Evolutionary conservation across 179 eudicot genomes (phyloP).

Genomic region (Actinidia arguta): DNA sequence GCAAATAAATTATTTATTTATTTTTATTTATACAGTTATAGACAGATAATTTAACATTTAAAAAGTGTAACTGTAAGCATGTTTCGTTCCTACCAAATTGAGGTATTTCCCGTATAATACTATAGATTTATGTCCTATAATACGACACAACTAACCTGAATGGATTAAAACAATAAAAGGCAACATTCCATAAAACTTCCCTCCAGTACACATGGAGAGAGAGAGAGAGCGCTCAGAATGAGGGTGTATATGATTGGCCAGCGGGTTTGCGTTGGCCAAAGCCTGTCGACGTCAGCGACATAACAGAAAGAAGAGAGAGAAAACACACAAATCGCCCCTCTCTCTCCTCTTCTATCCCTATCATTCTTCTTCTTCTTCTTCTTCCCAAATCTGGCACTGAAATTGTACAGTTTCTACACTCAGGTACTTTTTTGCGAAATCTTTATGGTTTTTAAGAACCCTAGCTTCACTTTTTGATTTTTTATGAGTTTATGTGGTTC

Average conservation of each 20-base stretch:
- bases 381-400: background rate
- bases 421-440: background rate
- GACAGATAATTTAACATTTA: too few relatives aligned
- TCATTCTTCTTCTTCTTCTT: background rate
- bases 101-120: too few relatives aligned
- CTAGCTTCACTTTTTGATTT: background rate
- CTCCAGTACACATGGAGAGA: background rate
- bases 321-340: background rate
- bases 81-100: too few relatives aligned
- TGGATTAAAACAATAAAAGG: background rate
- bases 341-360: background rate
- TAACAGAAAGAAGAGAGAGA: background rate
- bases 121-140: too few relatives aligned
- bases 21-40: too few relatives aligned
- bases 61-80: too few relatives aligned
- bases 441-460: background rate
- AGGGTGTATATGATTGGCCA: slow-evolving; percentile 6
- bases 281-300: slow-evolving; percentile 13
- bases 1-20: too few relatives aligned
- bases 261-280: slow-evolving; percentile 20
- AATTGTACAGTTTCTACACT: background rate
- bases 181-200: background rate
- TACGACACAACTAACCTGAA: too few relatives aligned
- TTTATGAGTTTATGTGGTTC: background rate
- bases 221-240: slow-evolving; percentile 11